A percentile compares a stretch with the other conserved stretches of the same genome.
These are phyloP conservation scores for Leishmania mexicana DNA, from an alignment of 208 protist species.

Conservation along the genomic window DNA sequence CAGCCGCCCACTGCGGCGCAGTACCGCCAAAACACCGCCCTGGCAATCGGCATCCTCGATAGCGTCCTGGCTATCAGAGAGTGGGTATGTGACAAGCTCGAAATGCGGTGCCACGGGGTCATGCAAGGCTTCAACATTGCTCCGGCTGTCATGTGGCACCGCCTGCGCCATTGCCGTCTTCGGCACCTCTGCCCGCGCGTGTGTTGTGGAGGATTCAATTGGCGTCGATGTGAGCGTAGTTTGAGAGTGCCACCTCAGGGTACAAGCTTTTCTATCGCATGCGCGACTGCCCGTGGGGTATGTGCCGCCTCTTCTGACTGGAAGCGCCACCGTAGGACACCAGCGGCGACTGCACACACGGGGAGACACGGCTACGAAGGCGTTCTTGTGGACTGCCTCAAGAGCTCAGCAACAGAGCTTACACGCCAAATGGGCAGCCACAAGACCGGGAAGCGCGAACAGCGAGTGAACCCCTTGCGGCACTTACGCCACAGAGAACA, in stretches of 20 bases:
- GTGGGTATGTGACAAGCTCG: constrained; percentile 17
- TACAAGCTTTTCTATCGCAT: background rate
- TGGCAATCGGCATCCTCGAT: constrained; percentile 64
- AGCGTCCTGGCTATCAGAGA: constrained; percentile 8
- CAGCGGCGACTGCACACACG: background rate
- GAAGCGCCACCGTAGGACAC: background rate
- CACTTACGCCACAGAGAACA: background rate
- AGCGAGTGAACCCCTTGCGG: background rate
- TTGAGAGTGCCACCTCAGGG: no score
- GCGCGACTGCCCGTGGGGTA: background rate
- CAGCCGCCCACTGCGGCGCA: constrained; percentile 49
- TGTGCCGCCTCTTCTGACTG: no score
- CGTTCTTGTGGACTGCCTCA: background rate
- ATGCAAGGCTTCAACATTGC: constrained; percentile 11
- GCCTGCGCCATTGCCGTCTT: background rate
- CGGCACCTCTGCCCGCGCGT: background rate
- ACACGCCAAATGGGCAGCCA: background rate
- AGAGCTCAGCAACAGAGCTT: background rate
- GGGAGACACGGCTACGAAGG: background rate
- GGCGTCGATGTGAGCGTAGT: background rate
- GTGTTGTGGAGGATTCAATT: background rate
- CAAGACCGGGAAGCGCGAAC: background rate
- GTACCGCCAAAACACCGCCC: constrained; percentile 51
- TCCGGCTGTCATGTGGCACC: background rate
- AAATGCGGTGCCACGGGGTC: constrained; percentile 28